phyloP scores from a whole-genome alignment of 2,329 filamentous ascomycete genomes.

The Mycosphaerella sp. region DNA sequence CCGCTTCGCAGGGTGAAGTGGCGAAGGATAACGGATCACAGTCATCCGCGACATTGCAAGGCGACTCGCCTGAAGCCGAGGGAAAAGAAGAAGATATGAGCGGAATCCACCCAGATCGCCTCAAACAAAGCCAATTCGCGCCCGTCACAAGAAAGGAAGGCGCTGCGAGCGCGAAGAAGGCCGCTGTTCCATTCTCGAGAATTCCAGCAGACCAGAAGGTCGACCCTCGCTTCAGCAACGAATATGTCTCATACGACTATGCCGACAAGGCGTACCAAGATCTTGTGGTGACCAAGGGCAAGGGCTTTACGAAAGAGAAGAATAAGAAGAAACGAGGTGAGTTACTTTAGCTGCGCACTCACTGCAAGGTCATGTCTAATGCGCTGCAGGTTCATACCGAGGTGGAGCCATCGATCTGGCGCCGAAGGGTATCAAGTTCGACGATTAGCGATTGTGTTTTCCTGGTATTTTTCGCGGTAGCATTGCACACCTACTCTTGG shows the following conservation, averaged over 20 bases:
- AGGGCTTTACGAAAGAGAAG: slow-evolving; percentile 99
- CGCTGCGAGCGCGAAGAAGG: slow-evolving; percentile 44
- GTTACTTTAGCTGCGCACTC: neutral
- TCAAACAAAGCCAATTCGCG: slow-evolving; percentile 18
- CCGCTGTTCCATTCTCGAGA: slow-evolving; percentile 67
- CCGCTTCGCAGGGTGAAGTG: neutral
- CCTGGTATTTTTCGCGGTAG: neutral
- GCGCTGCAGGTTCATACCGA: slow-evolving; percentile 69
- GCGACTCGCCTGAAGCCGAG: slow-evolving; percentile 15
- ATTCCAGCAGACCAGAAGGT: slow-evolving; percentile 64
- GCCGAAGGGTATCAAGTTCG: slow-evolving; percentile 89
- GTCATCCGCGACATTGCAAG: slow-evolving; percentile 32
- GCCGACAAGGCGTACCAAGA: slow-evolving; percentile 83
- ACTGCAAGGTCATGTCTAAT: neutral
- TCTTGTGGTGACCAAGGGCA: slow-evolving; percentile 83
- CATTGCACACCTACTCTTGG: neutral
- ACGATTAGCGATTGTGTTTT: slow-evolving; percentile 52
- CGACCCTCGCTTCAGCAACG: slow-evolving; percentile 70
- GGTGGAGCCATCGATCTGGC: slow-evolving; percentile 81
- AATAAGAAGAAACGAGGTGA: slow-evolving; percentile 62
- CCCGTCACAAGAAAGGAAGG: slow-evolving; percentile 17
- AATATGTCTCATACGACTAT: slow-evolving; percentile 78
- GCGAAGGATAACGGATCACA: slow-evolving; percentile 14
- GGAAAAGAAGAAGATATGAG: slow-evolving; percentile 24
- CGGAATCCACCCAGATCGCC: slow-evolving; percentile 38